Evolutionary conservation across 495 filamentous ascomycete genomes (phyloP).

Genomic region (Xanthoparmelia taractica): DNA sequence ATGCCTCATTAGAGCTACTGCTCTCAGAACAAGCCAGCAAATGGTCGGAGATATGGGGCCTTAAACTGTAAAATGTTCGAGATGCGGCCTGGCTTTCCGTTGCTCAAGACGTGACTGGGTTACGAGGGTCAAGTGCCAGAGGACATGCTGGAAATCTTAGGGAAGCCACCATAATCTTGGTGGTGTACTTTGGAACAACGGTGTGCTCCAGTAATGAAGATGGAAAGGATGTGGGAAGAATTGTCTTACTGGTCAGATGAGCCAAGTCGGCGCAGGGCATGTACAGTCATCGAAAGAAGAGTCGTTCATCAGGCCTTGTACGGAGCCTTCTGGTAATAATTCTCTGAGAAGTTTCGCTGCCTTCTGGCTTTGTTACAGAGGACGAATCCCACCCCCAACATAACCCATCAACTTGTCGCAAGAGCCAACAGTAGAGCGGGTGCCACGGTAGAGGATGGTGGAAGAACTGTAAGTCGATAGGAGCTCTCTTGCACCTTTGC

Average conservation of each 20-base stretch:
- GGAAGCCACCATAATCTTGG: neutral
- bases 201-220: neutral
- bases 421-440: no score
- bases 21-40: neutral
- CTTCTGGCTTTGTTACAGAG: neutral
- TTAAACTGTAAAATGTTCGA: neutral
- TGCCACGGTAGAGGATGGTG: no score
- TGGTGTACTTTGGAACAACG: neutral
- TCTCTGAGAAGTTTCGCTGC: neutral
- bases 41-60: neutral
- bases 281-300: neutral
- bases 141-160: neutral
- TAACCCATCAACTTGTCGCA: no score
- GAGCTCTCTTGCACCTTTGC: neutral
- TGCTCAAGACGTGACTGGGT: neutral
- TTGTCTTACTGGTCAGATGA: neutral
- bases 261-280: neutral
- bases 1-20: neutral
- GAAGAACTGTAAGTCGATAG: neutral
- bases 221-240: neutral
- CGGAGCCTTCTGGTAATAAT: neutral
- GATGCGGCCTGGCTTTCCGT: neutral
- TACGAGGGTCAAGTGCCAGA: neutral
- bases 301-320: neutral
- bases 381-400: no score